Base-by-base conservation (phyloP, 1,139 yeast species). In the Taphrina pruni region DNA sequence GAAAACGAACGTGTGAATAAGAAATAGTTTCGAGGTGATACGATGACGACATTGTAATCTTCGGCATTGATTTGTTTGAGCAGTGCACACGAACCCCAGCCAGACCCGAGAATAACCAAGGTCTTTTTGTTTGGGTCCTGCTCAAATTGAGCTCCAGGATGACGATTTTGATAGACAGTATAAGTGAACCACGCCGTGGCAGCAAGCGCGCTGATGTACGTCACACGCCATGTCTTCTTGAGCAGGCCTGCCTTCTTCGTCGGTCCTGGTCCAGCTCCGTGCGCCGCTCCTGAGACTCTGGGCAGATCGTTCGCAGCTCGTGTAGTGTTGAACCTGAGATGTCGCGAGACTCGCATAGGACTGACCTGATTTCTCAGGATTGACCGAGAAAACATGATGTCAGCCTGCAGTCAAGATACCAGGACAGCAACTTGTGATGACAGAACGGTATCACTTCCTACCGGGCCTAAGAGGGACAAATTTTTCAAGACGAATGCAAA, bases 21-120 rank as follows among this genome's bases (percentile, higher is more conserved):
- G 81, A 93, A 93, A 83, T 91, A 92, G 84, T 92, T 92, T 82
- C 97, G 87, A 72, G 98, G 97, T 48, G 97, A 90, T 65, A 93
- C 89, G 69, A 93, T 88, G 69, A 90, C 87, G 69, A 93, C 97
- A 78, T 93, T 90, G 81, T 92, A 93, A 78, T 88, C 82, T 60
- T 93, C 82, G 65, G 97, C 88, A 78, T 93, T 97, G 78, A 93
- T 83, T 78, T 88, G 86, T 81, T 91, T 92, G 79, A 93, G 83
- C 74, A 92, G 81, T 38, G 80, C 78, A 39, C 77, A 78, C 17
- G 96, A 86, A 70, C 96, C 97, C 97, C 97, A 93, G 70, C 97
- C 97, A 57, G 96, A 86, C 71, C 98, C 97, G 75, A 93, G 84
- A 73, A 93, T 87, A 69, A 93, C 96, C 76, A 93, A 81, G 56